Base-by-base conservation (phyloP, 2,329 filamentous ascomycete species). In the Mycocentrospora acerina region DNA sequence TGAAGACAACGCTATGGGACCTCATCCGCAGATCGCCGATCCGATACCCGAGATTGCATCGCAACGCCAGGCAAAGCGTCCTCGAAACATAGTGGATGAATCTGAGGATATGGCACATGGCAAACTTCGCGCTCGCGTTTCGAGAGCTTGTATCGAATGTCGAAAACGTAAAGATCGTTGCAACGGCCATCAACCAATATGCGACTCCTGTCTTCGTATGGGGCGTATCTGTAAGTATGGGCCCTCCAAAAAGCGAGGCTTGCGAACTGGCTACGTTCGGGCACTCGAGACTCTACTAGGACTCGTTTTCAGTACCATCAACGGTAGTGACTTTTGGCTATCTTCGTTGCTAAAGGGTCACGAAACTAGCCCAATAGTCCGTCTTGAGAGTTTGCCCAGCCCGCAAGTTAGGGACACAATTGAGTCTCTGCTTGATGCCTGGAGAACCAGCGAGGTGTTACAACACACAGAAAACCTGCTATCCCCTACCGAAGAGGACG, bases 131-230 rank as follows among this genome's bases (percentile, higher is more conserved):
- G 9, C 14, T n/a, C 32, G 32, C 16, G 32, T 35, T 12, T 28
- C 22, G 16, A 26, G 29, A 9, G 32, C 32, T 3, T 35, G 32
- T 19, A 17, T 28, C 11, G 15, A 24, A 12, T 35, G 32, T 16
- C 32, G 32, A 8, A 17, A n/a, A 17, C 32, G 32, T 19, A 35
- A 35, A 25, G 32, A 35, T 22, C 32, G 32, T 18, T 35, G 32
- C 16, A 16, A 35, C 11, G 32, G 32, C 10, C n/a, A 11, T 26
- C 14, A 26, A 28, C 32, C 32, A 12, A 17, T 26, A 10, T 35
- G 32, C 32, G 14, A 35, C 24, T 28, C 27, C 14, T 35, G 32
- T 14, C 32, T 35, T 14, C 32, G 32, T 26, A 26, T 26, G 16
- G 24, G 32, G 16, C 32, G 32, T n/a, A 11, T 18, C 18, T 35